Evolutionary conservation across 2,329 filamentous ascomycete species (phyloP), one percentile per base, ranked within the genome.

Genomic region (Aspergillus ochraceoroseus): DNA sequence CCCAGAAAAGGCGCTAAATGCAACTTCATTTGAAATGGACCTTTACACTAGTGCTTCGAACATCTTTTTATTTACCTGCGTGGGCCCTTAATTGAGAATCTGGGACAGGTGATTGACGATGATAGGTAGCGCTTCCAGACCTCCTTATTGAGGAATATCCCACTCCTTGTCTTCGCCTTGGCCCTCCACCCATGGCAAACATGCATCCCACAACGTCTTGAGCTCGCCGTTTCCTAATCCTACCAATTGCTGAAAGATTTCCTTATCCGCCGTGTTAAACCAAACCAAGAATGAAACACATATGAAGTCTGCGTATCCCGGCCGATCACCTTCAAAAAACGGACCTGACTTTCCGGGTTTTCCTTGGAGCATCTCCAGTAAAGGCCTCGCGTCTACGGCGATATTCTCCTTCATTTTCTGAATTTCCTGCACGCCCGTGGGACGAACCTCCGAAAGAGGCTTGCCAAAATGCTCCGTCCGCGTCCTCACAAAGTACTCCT

Each of bases 111-210:
- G n/a, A n/a, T n/a, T n/a, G n/a, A n/a, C n/a, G n/a, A n/a, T n/a
- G n/a, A n/a, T n/a, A n/a, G n/a, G n/a, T n/a, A n/a, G n/a, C n/a
- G n/a, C n/a, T n/a, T n/a, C n/a, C n/a, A n/a, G n/a, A n/a, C n/a
- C n/a, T n/a, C n/a, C n/a, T 17, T 34, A 46, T 41, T 44, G 30
- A 13, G 52, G 42, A 42, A 59, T 32, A 2, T 53, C 38, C 59
- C 61, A 64, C 15, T 60, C 56, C 48, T 55, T 63, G 27, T 59
- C 53, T 32, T 62, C 53, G 0, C 62, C 62, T 32, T 63, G 59
- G 1, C 57, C 61, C 28, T 59, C 48, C 22, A 63, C 33, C 55
- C 58, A 64, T 11, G 54, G 55, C 39, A 50, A 46, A 48, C 52
- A 58, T 11, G 53, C 59, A 15, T 59, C 52, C 51, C 53, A 64